Conservation (phyloP, 2,329 filamentous ascomycete genomes). For the Colletotrichum gloeosporioides region DNA sequence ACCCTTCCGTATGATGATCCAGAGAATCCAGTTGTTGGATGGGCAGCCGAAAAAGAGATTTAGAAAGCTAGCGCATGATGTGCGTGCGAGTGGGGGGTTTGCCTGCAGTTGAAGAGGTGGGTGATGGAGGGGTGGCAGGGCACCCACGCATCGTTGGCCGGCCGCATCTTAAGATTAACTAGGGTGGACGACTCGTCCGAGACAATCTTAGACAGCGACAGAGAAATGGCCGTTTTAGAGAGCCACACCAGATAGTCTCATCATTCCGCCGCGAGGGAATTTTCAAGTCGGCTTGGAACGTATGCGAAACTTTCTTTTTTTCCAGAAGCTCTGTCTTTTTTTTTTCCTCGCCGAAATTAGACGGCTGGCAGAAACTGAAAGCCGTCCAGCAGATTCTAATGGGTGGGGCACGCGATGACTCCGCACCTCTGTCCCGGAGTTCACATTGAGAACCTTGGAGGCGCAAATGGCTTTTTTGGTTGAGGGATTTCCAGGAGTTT, state of each 20-base stretch:
- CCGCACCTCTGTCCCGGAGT: neutral
- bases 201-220: neutral
- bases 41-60: accelerated
- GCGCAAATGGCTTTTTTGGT: neutral
- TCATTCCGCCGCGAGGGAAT: neutral
- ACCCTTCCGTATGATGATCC: conserved; percentile 3
- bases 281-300: neutral
- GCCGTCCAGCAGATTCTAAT: conserved; percentile 3
- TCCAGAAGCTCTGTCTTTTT: neutral
- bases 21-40: neutral
- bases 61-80: neutral
- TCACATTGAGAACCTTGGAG: neutral
- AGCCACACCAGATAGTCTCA: neutral
- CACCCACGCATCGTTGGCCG: neutral
- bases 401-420: conserved; percentile 15
- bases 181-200: neutral
- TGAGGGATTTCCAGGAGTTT: conserved; percentile 10
- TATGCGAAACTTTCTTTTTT: neutral
- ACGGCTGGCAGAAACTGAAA: neutral
- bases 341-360: neutral
- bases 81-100: neutral
- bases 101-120: neutral
- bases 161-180: neutral
- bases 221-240: neutral
- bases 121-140: neutral